Percentiles rank a stretch among this genome's conserved stretches.
Conservation (phyloP, 2,329 filamentous ascomycete species). For the Phoma sp. region DNA sequence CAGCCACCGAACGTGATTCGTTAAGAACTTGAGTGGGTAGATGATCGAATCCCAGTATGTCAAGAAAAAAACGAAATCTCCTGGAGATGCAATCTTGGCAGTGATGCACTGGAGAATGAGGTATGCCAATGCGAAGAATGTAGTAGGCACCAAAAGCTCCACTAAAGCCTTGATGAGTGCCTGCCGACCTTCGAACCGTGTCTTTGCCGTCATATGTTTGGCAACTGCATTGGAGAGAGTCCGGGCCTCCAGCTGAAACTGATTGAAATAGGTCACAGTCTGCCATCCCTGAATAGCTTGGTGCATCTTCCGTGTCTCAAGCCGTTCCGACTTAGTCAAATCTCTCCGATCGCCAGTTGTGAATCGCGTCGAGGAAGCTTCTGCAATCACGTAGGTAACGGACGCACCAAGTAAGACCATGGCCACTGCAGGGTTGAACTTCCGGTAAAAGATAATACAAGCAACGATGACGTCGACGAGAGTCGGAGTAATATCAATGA, state of each 20-base stretch:
- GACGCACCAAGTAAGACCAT: constrained; percentile 5
- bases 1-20: constrained; percentile 48
- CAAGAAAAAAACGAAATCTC: constrained; percentile 60
- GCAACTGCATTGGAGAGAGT: constrained; percentile 4
- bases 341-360: constrained; percentile 6
- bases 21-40: constrained; percentile 55
- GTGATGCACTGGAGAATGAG: constrained; percentile 56
- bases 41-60: constrained; percentile 41
- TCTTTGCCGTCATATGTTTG: constrained; percentile 11
- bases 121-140: constrained; percentile 51
- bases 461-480: constrained; percentile 62
- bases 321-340: constrained; percentile 8
- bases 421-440: constrained; percentile 5
- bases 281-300: constrained; percentile 53
- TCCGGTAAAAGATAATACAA: constrained; percentile 4
- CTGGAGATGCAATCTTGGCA: constrained; percentile 58
- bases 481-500: constrained; percentile 66
- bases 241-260: constrained; percentile 8
- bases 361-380: constrained; percentile 2
- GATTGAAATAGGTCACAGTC: constrained; percentile 61
- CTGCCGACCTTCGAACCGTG: constrained; percentile 3
- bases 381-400: constrained; percentile 2
- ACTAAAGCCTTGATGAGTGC: constrained; percentile 7
- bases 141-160: constrained; percentile 11
- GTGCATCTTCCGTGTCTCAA: constrained; percentile 17